Base-by-base conservation (phyloP, 345 rosid genomes). In the Eutrema japonicum region DNA sequence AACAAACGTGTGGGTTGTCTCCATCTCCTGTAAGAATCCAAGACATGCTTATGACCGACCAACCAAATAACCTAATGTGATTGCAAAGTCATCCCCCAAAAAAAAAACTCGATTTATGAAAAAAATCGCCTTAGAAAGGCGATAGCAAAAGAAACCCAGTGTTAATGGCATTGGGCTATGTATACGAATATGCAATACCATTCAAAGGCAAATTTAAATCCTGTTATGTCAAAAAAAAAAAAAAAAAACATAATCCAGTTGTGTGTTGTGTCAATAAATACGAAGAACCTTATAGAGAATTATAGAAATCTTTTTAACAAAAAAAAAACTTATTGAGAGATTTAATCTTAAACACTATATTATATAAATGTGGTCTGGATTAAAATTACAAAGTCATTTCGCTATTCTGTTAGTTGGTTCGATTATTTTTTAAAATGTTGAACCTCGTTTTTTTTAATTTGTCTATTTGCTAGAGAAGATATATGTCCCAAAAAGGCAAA, bases 1-100 rank as follows among this genome's bases (percentile, higher is more conserved):
- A 50, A 59, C 78, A 58, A 59, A 27, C 73, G 78, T 74, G 73
- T 67, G 78, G 67, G 54, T 59, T 66, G 78, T 74, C 61, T 52
- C 35, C 42, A 56, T 68, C 79, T 68, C 43, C 61, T 68, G 61
- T 61, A 60, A 10, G 13, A 58, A 38, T n/a, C 9, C 22, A 73
- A 42, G 43, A 29, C 48, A 74, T 74, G 9, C 38, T 36, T 60
- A 10, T 13, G 72, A 74, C 72, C 66, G 61, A 66, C 78, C 72
- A 40, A 74, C 72, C 51, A 37, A 65, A 48, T 29, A 12, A 48
- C 14, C 14, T 46, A 48, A 49, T 57, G 22, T 55, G 52, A 30
- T 43, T 50, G 27, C 26, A 10, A 47, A 51, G 48, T 66, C 71
- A 26, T 51, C 47, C 35, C 35, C 6, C 6, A 32, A 59, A 59